Conservation (phyloP, 106 monocot genomes). For the Acorus calamus region DNA sequence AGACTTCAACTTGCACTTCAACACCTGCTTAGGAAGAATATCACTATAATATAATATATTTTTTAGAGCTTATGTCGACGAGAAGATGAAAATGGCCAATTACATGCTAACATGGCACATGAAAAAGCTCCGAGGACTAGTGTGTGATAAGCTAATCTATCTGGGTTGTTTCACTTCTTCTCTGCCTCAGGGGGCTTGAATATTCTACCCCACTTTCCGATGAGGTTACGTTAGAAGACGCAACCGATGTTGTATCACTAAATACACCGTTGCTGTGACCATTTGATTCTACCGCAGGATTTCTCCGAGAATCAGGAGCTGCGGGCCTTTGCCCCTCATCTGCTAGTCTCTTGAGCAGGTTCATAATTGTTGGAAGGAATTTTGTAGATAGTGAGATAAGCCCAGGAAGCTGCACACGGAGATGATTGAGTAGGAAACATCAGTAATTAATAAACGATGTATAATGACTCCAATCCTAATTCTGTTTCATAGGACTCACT, state of each 20-base stretch:
- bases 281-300: conserved; percentile 30
- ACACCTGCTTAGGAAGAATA: too few species aligned
- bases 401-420: conserved; percentile 57
- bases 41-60: too few species aligned
- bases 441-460: neutral
- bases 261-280: conserved; percentile 23
- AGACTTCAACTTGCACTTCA: too few species aligned
- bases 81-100: too few species aligned
- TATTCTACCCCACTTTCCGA: conserved; percentile 45
- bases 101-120: too few species aligned
- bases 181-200: conserved; percentile 39
- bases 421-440: neutral
- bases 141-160: too few species aligned
- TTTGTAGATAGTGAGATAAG: conserved; percentile 70
- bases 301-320: conserved; percentile 23
- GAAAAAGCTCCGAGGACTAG: too few species aligned
- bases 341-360: conserved; percentile 76
- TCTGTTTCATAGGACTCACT: conserved; percentile 36
- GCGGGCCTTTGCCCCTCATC: conserved; percentile 60
- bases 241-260: conserved; percentile 26
- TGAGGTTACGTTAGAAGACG: conserved; percentile 65
- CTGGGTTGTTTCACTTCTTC: too few species aligned
- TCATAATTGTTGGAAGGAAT: conserved; percentile 89
- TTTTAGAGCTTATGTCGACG: too few species aligned
- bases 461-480: neutral